phyloP scores from a whole-genome alignment of 2,329 filamentous ascomycete genomes.

The Penicillium brevicompactum region DNA sequence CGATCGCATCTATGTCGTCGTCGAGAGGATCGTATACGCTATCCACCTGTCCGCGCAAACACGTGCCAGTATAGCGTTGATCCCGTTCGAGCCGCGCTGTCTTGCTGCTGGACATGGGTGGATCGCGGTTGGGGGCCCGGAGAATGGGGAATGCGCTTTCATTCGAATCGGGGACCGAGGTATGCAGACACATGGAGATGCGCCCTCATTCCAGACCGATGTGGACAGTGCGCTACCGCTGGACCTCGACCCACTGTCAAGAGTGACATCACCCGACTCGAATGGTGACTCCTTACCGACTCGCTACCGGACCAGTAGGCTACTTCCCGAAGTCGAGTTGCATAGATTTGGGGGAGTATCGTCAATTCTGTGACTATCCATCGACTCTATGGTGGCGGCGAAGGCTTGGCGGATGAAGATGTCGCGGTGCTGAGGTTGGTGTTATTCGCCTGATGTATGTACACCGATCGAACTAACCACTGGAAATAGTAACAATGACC shows the following conservation, averaged over 20 bases:
- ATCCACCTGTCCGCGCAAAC: constrained; percentile 70
- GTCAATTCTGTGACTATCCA: constrained; percentile 70
- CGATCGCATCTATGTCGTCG: constrained; percentile 82
- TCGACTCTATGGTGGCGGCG: constrained; percentile 50
- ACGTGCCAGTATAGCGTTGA: constrained; percentile 71
- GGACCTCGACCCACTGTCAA: constrained; percentile 41
- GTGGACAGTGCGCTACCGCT: constrained; percentile 62
- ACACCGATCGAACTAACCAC: constrained; percentile 46
- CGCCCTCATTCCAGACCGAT: constrained; percentile 43
- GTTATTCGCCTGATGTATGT: not conserved
- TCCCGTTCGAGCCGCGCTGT: constrained; percentile 77
- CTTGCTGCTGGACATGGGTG: constrained; percentile 84
- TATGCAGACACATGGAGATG: constrained; percentile 42
- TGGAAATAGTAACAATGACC: constrained; percentile 83
- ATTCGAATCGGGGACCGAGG: constrained; percentile 60
- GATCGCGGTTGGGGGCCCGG: constrained; percentile 83
- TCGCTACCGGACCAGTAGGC: constrained; percentile 21
- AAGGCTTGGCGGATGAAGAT: constrained; percentile 55
- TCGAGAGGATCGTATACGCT: constrained; percentile 71
- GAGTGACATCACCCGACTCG: constrained; percentile 26
- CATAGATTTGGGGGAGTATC: constrained; percentile 64
- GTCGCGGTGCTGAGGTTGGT: constrained; percentile 54
- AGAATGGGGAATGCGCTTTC: constrained; percentile 82
- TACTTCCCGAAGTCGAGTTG: constrained; percentile 51
- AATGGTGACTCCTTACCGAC: constrained; percentile 21